Evolutionary conservation across 176 grass and related monocot species (phyloP).

Genomic region (Aegilops umbellulata): DNA sequence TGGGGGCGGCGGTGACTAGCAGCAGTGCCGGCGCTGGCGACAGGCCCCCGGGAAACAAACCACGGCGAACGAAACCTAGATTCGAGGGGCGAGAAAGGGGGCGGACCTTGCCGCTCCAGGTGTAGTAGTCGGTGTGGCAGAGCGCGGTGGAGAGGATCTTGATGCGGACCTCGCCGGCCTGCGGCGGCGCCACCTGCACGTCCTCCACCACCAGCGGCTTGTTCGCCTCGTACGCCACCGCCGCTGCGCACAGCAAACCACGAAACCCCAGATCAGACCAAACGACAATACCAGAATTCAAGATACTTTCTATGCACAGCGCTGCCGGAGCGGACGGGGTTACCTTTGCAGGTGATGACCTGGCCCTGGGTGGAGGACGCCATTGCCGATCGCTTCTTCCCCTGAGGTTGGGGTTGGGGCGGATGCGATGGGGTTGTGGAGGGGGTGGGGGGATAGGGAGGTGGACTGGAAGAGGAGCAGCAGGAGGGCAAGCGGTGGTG

Average conservation of each 20-base stretch:
- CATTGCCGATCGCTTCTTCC: slow-evolving; percentile 28
- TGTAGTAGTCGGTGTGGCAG: slow-evolving; percentile 98
- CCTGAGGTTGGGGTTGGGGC: no score
- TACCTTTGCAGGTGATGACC: slow-evolving; percentile 99
- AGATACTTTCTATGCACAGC: background rate
- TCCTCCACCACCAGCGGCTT: slow-evolving; percentile 87
- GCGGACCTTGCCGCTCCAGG: slow-evolving; percentile 99
- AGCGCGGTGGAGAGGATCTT: slow-evolving; percentile 91
- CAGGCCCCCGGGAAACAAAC: background rate
- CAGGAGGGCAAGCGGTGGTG: no score
- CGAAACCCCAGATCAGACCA: slow-evolving; percentile 30
- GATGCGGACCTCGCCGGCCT: slow-evolving; percentile 91
- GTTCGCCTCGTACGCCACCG: slow-evolving; percentile 91
- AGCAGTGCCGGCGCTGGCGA: background rate
- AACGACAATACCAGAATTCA: background rate
- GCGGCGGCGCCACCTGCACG: slow-evolving; percentile 96
- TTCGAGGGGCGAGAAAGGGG: no score
- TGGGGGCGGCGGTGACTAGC: background rate
- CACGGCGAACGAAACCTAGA: slow-evolving; percentile 31
- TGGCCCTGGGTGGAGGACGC: slow-evolving; percentile 69
- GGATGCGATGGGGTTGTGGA: background rate
- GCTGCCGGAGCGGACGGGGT: background rate
- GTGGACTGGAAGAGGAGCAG: background rate
- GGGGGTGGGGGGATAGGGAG: slow-evolving; percentile 4
- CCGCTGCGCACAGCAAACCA: slow-evolving; percentile 41